A percentile compares a stretch with the other conserved stretches of the same genome.
Evolutionary conservation across 805 yeast species (phyloP).

Genomic region (Priceomyces carsonii): DNA sequence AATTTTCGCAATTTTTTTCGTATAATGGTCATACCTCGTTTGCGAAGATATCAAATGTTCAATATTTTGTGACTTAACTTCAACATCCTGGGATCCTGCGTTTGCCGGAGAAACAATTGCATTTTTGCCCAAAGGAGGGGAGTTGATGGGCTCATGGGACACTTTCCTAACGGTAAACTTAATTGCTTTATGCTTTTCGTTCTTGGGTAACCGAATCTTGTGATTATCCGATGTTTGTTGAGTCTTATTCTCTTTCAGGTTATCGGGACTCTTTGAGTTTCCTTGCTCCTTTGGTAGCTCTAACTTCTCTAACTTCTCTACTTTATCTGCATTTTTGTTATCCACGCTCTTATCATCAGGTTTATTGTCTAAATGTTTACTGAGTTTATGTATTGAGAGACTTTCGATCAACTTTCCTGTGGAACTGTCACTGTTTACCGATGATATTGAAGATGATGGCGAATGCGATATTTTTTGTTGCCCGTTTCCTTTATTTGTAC

Average conservation of each 20-base stretch:
- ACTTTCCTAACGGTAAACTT: slow-evolving; percentile 37
- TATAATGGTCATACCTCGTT: slow-evolving; percentile 35
- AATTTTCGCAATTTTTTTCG: slow-evolving; percentile 33
- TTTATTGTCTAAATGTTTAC: neutral
- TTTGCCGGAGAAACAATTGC: neutral
- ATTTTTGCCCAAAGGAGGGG: slow-evolving; percentile 8
- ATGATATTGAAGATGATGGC: slow-evolving; percentile 22
- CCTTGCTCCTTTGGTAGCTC: too few species aligned
- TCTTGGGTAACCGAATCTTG: too few species aligned
- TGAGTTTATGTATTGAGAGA: slow-evolving; percentile 13
- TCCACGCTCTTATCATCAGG: slow-evolving; percentile 4
- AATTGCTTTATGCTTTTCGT: slow-evolving; percentile 28
- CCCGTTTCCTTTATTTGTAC: too few species aligned
- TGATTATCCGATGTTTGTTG: too few species aligned
- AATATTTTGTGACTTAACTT: slow-evolving; percentile 1
- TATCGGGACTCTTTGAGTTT: too few species aligned
- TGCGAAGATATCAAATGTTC: slow-evolving; percentile 25
- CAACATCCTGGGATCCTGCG: neutral
- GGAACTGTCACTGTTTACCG: slow-evolving; percentile 21
- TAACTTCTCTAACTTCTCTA: too few species aligned
- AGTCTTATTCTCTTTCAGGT: too few species aligned
- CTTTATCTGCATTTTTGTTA: too few species aligned
- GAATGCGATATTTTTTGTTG: neutral
- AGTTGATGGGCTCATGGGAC: slow-evolving; percentile 24
- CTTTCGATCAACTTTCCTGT: slow-evolving; percentile 23